Base-by-base conservation (phyloP, 768 basidiomycete genomes). In the Porpolomopsis calyptriformis region DNA sequence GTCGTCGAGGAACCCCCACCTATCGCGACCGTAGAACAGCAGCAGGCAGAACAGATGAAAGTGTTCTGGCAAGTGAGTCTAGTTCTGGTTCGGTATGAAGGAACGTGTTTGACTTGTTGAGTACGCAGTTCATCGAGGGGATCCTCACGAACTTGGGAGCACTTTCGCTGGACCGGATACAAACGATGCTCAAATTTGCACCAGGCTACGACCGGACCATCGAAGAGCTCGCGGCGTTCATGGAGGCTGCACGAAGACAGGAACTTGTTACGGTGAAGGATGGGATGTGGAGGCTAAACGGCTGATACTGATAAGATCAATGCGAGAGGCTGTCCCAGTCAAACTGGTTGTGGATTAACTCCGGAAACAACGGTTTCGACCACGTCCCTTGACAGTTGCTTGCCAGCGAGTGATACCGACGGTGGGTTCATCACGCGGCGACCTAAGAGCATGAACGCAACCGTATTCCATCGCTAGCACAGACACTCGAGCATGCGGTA, bases 101-200 rank as follows among this genome's bases (percentile, higher is more conserved):
- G 34, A 25, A n/a, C 16, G 27, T 45, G 16, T 11, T 25, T 12
- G 16, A 12, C 43, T 5, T 14, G 20, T 44, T 40, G 34, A 23
- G 23, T 12, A 6, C 41, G 4, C 49, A 89, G 85, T 93, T 84
- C 64, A 85, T 93, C 49, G 82, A 88, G 63, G 89, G 86, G 23
- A 90, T 91, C 84, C 80, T 96, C 47, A 90, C 80, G 45, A 93
- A 91, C 59, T 67, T 97, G 36, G 85, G 85, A 8, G 60, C 77
- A 2, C 70, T 92, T 12, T 73, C 83, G 1, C 56, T 87, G 36
- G 83, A 87, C 49, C 76, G 85, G n/a, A 90, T 96, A 56, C 91
- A 96, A 58, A 70, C 74, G 2, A 91, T 92, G 85, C 71, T 96
- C 49, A 81, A 77, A 58, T 80, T 88, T 56, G 86, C 85, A 8